These are phyloP conservation scores for Castanospermum australe DNA, from an alignment of 306 rosid species.

Conservation along the genomic window DNA sequence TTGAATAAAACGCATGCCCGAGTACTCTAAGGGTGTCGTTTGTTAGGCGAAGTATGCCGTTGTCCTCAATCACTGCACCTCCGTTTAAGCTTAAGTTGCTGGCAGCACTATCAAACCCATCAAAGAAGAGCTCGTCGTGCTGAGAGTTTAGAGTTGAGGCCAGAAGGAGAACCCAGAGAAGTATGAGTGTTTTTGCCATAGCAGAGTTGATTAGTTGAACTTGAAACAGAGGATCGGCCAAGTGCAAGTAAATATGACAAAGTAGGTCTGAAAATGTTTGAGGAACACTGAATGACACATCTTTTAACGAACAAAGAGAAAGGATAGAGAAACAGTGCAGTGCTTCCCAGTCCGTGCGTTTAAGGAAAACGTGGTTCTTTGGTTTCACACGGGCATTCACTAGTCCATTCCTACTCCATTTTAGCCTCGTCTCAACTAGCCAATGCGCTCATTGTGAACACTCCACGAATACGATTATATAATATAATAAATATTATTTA, in stretches of 20 bases:
- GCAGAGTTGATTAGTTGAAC: neutral
- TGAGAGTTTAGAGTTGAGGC: neutral
- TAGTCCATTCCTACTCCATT: neutral
- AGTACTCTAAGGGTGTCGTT: neutral
- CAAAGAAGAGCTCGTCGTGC: neutral
- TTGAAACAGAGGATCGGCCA: neutral
- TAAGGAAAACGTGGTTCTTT: neutral
- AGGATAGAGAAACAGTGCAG: neutral
- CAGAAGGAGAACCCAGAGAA: slow-evolving; percentile 6
- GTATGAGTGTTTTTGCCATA: slow-evolving; percentile 24
- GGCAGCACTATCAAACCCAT: neutral
- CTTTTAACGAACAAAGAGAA: neutral
- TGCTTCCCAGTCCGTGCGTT: neutral
- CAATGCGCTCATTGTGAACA: too few species aligned
- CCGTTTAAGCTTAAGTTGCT: slow-evolving; percentile 32
- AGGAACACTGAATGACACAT: neutral
- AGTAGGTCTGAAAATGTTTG: neutral
- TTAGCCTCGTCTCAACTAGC: too few species aligned
- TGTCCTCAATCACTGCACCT: neutral
- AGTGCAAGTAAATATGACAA: too few species aligned
- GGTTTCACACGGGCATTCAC: neutral
- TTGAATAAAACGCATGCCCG: slow-evolving; percentile 24
- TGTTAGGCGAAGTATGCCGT: slow-evolving; percentile 30
- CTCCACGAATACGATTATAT: too few species aligned
- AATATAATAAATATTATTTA: too few species aligned